Evolutionary conservation across 2,329 filamentous ascomycete genomes (phyloP).

Genomic region (Trichoderma oligosporum): DNA sequence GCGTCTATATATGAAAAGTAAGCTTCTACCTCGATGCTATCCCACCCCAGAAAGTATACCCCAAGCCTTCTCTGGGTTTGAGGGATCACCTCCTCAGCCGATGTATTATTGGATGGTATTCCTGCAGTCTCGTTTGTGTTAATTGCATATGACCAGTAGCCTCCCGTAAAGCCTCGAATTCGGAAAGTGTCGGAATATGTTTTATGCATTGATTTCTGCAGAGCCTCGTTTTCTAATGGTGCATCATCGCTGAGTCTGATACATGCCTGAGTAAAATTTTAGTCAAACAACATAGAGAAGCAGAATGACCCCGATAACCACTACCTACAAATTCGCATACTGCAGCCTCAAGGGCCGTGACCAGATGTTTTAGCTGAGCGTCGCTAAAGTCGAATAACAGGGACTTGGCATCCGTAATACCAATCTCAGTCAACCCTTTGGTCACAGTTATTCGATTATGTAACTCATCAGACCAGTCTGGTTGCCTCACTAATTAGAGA

Average conservation of each 20-base stretch:
- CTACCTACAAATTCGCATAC: conserved; percentile 24
- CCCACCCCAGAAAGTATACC: conserved; percentile 24
- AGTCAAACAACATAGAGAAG: neutral
- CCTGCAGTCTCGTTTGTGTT: conserved; percentile 22
- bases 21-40: conserved; percentile 25
- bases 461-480: conserved; percentile 18
- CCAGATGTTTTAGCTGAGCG: neutral
- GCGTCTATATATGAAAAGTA: neutral
- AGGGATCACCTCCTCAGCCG: neutral
- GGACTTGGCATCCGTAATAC: neutral
- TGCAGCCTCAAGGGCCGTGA: conserved; percentile 20
- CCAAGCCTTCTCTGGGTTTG: conserved; percentile 18
- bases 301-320: neutral
- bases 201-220: conserved; percentile 23
- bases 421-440: neutral
- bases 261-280: neutral
- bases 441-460: neutral
- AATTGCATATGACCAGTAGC: conserved; percentile 22
- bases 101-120: neutral
- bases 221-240: conserved; percentile 10
- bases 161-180: conserved; percentile 23
- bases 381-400: conserved; percentile 4
- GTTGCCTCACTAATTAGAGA: neutral
- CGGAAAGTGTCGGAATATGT: conserved; percentile 24
- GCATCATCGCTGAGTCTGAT: conserved; percentile 22